These are phyloP conservation scores for Aspergillus calidoustus DNA, from an alignment of 2,329 filamentous ascomycete genomes.

Conservation along the genomic window DNA sequence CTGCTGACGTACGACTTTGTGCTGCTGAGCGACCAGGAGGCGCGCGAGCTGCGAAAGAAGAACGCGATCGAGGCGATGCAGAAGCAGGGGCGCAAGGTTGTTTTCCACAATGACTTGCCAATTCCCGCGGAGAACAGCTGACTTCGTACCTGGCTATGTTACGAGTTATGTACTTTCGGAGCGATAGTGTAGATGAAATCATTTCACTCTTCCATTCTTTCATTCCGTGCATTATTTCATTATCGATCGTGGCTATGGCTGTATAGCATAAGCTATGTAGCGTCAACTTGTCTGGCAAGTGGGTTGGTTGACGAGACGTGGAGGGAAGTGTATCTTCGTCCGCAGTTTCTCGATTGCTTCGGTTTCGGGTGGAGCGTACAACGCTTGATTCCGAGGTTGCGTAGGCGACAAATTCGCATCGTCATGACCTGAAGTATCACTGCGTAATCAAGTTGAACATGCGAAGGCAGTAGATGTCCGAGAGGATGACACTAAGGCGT, in stretches of 20 bases:
- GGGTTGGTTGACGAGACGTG: neutral
- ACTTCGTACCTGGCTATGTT: neutral
- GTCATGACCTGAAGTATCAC: neutral
- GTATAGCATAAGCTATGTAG: neutral
- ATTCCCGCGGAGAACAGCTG: constrained; percentile 12
- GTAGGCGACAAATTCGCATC: neutral
- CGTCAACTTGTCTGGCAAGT: neutral
- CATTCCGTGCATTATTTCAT: neutral
- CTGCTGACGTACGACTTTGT: constrained; percentile 34
- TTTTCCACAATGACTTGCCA: constrained; percentile 20
- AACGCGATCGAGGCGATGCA: constrained; percentile 23
- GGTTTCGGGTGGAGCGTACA: neutral
- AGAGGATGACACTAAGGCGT: neutral
- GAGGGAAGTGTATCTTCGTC: neutral
- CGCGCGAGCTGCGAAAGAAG: constrained; percentile 17
- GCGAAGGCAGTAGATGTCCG: no score
- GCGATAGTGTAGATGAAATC: neutral
- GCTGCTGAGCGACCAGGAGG: constrained; percentile 21
- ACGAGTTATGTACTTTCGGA: neutral
- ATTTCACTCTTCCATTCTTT: neutral
- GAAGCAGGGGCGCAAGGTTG: constrained; percentile 20
- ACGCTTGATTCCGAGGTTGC: neutral
- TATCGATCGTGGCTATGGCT: neutral
- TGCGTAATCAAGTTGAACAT: neutral
- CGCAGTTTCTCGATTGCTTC: neutral